phyloP scores from a whole-genome alignment of 139 green algal species.

The Chlorella vulgaris region DNA sequence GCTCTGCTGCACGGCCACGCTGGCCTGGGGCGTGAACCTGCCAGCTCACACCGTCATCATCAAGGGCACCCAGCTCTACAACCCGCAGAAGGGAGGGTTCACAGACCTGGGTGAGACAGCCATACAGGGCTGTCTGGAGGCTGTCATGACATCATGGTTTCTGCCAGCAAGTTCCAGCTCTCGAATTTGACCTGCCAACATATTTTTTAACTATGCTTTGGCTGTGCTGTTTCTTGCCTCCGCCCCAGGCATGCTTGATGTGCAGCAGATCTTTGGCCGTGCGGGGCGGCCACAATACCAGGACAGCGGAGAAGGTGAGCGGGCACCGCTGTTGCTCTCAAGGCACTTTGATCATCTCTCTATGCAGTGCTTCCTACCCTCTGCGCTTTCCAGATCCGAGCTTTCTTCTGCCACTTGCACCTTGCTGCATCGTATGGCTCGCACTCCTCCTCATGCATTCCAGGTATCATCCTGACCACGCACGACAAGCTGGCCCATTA shows the following conservation, averaged over 20 bases:
- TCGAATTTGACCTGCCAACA: no score
- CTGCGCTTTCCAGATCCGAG: no score
- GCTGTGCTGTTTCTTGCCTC: not conserved
- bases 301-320: constrained; percentile 50
- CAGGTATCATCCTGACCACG: constrained; percentile 95
- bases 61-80: constrained; percentile 99
- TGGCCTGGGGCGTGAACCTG: constrained; percentile 99
- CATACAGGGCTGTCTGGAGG: not conserved
- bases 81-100: constrained; percentile 91
- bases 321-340: not conserved
- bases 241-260: constrained; percentile 89
- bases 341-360: not conserved
- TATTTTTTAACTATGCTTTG: no score
- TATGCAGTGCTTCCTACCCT: not conserved
- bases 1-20: constrained; percentile 93
- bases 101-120: constrained; percentile 73
- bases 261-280: constrained; percentile 99
- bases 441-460: no score
- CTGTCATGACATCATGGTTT: no score
- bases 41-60: constrained; percentile 97
- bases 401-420: no score
- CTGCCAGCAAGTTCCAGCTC: no score
- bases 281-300: constrained; percentile 94
- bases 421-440: no score
- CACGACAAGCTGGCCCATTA: constrained; percentile 97